Conservation (phyloP, 345 rosid species). For the Rhodamnia argentea region DNA sequence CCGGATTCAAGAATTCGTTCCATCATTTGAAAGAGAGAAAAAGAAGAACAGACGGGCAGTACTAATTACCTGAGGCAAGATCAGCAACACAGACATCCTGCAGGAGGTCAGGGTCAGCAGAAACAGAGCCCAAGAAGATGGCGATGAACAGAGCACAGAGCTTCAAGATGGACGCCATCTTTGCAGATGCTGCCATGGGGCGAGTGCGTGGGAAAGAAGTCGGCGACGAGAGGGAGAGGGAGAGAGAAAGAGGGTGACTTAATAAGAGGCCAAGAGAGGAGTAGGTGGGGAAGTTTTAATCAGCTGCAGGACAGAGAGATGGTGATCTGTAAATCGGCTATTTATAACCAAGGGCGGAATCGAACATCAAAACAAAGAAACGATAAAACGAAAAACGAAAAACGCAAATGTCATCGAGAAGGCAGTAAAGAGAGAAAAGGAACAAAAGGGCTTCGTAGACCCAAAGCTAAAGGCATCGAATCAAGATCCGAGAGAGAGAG, state of each 20-base stretch:
- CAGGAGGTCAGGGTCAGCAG: conserved; percentile 57
- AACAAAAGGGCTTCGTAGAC: neutral
- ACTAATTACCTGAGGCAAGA: conserved; percentile 14
- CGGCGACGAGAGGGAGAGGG: neutral
- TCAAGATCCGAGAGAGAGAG: neutral
- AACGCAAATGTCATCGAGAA: neutral
- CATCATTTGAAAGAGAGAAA: neutral
- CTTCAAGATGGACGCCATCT: conserved; percentile 8
- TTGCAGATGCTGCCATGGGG: neutral
- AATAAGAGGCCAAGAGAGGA: neutral
- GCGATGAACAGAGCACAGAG: conserved; percentile 11
- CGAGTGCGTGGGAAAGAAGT: neutral
- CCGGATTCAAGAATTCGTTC: neutral
- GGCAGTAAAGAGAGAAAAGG: neutral
- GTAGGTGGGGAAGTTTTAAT: neutral
- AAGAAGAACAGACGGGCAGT: neutral
- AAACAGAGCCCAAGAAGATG: conserved; percentile 14
- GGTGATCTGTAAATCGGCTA: neutral
- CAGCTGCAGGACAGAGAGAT: neutral
- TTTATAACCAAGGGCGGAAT: neutral
- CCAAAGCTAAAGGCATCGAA: neutral
- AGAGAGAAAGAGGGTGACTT: neutral
- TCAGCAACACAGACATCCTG: conserved; percentile 93
- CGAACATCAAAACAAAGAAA: neutral
- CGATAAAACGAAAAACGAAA: neutral